A percentile compares a stretch with the other conserved stretches of the same genome.
Evolutionary conservation across 1,284 basidiomycete genomes (phyloP).

Genomic region (Apiotrichum gracile): DNA sequence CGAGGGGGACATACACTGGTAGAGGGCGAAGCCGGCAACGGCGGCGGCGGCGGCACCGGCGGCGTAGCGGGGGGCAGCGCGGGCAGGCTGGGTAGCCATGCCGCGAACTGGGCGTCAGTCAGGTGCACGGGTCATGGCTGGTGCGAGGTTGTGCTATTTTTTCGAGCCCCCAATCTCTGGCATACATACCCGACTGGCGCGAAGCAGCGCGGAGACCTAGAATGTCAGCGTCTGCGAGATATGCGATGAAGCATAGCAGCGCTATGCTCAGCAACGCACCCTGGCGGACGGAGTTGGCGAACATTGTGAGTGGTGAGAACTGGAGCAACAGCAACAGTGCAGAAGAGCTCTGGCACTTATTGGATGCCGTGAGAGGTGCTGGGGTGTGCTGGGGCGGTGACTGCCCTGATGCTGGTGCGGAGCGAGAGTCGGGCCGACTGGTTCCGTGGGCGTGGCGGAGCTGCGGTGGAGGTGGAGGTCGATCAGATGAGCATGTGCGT

Average conservation of each 20-base stretch:
- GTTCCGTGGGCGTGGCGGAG: neutral
- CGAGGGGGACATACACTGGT: constrained; percentile 27
- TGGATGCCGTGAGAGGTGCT: neutral
- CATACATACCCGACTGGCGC: constrained; percentile 36
- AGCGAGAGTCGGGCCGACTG: neutral
- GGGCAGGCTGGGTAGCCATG: constrained; percentile 31
- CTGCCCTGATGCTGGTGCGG: neutral
- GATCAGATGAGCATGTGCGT: neutral
- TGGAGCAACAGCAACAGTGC: neutral
- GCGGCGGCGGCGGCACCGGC: constrained; percentile 26
- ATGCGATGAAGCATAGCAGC: neutral
- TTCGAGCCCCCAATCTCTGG: neutral
- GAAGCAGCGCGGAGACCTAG: constrained; percentile 42
- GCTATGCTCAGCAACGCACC: constrained; percentile 14
- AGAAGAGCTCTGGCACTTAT: neutral
- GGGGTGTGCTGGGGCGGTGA: neutral
- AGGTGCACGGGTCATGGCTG: neutral
- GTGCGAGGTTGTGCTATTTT: too few relatives aligned
- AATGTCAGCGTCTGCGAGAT: constrained; percentile 9
- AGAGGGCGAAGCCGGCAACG: constrained; percentile 31
- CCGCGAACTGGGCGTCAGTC: constrained; percentile 30
- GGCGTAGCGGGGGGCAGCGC: constrained; percentile 22
- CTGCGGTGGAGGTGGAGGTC: neutral
- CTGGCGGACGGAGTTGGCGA: constrained; percentile 38
- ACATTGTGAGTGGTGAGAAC: constrained; percentile 26